Base-by-base conservation (phyloP, 2,329 filamentous ascomycete species). In the Pseudocercospora macadamiae region DNA sequence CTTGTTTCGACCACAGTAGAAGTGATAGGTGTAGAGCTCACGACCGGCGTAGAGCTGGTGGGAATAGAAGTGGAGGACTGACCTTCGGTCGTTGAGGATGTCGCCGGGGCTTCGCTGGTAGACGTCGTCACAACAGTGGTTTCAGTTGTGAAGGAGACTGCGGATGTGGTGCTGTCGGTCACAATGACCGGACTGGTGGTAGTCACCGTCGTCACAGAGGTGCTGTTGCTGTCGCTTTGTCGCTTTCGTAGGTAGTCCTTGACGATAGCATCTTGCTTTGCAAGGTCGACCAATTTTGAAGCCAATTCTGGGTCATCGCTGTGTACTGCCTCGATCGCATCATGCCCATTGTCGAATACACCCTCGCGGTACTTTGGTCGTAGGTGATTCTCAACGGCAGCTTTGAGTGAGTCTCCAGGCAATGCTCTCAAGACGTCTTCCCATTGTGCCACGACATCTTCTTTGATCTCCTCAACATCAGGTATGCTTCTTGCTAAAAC, bases 311-410 rank as follows among this genome's bases (percentile, higher is more conserved):
- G 82, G 69, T 90, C 82, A 63, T 83, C 81, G 42, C 79, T 77
- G 74, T 86, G 83, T 25, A 89, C 80, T 30, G 82, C 84, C 71
- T 89, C 83, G 55, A 89, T 79, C 23, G 86, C 87, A 9, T 81
- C 78, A 64, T 80, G 81, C 68, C 89, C 87, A 63, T 85, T 84
- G 63, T 83, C 80, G 72, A 87, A 89, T 56, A 90, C 81, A 59
- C 88, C 88, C 69, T 89, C 83, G 70, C 86, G 82, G 75, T 87
- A 90, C 69, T 84, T 83, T 48, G 82, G 80, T 45, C 84, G 82
- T 54, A 87, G 78, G 67, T 86, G 82, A 61, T 81, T 77, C 72
- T 89, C 86, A 28, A 92, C 79, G 54, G 89, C 83, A 47, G 83
- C 82, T 72, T 90, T 87, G 54, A 93, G 77, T 39, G 83, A 81